These are phyloP conservation scores for Auricularia cornea DNA, from an alignment of 768 basidiomycete species.

Conservation along the genomic window DNA sequence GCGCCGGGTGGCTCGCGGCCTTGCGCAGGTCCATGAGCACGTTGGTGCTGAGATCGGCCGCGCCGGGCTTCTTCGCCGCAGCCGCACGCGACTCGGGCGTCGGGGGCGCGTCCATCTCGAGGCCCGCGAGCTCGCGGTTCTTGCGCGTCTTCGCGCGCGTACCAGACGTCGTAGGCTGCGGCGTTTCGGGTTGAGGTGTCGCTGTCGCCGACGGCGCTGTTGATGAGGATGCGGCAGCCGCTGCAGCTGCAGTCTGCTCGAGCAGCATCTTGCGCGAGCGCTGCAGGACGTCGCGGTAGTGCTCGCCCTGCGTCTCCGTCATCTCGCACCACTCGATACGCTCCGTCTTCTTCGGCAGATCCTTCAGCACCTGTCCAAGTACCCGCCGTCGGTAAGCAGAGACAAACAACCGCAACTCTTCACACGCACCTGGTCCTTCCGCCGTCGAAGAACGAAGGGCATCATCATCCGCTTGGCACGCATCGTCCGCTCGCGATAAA, in stretches of 20 bases:
- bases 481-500: conserved; percentile 88
- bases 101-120: not conserved
- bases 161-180: conserved; percentile 18
- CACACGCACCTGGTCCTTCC: conserved; percentile 75
- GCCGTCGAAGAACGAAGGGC: conserved; percentile 92
- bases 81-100: conserved; percentile 36
- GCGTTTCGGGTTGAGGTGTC: conserved; percentile 16
- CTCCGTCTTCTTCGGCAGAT: conserved; percentile 88
- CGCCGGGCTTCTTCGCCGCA: conserved; percentile 45
- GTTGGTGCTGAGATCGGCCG: conserved; percentile 70
- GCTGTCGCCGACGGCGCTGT: conserved; percentile 17
- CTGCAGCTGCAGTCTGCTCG: conserved; percentile 27
- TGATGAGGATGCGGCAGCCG: conserved; percentile 17
- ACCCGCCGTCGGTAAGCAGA: not conserved
- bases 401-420: too few species aligned
- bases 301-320: conserved; percentile 70
- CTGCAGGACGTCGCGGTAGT: conserved; percentile 80
- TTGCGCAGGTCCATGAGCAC: conserved; percentile 97
- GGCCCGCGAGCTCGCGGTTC: conserved; percentile 8
- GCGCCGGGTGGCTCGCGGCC: conserved; percentile 92
- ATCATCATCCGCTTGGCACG: conserved; percentile 99
- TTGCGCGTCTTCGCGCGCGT: conserved; percentile 22
- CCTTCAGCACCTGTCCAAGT: conserved; percentile 65
- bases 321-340: conserved; percentile 93
- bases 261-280: conserved; percentile 76